Conservation (phyloP, 1,284 basidiomycete species). For the Sphaerobolus stellatus region DNA sequence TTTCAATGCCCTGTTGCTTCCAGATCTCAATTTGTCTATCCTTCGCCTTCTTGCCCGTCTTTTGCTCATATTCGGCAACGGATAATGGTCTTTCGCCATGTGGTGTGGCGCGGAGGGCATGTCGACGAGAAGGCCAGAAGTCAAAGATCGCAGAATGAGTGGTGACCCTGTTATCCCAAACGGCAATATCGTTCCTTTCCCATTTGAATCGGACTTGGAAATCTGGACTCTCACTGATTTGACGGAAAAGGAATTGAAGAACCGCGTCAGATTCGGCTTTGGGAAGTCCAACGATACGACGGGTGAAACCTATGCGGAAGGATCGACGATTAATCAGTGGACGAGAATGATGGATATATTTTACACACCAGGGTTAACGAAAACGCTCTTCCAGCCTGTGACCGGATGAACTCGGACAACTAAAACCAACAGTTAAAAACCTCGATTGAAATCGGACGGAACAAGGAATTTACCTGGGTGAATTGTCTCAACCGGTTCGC, state of each 20-base stretch:
- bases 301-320: conserved; percentile 32
- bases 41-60: conserved; percentile 61
- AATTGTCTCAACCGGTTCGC: conserved; percentile 65
- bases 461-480: conserved; percentile 31
- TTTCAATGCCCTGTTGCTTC: conserved; percentile 57
- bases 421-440: conserved; percentile 16
- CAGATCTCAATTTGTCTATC: conserved; percentile 67
- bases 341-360: not conserved
- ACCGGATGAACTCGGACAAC: conserved; percentile 74
- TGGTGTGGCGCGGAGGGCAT: conserved; percentile 80
- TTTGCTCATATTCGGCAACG: conserved; percentile 70
- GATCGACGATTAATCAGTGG: conserved; percentile 1
- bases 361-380: conserved; percentile 57
- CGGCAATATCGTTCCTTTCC: conserved; percentile 64
- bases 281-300: conserved; percentile 73
- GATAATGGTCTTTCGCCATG: conserved; percentile 75
- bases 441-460: conserved; percentile 25
- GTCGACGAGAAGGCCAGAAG: conserved; percentile 72
- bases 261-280: conserved; percentile 78
- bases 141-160: conserved; percentile 78
- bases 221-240: conserved; percentile 67
- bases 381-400: conserved; percentile 79
- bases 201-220: conserved; percentile 73
- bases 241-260: conserved; percentile 67
- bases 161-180: conserved; percentile 76